phyloP scores from a whole-genome alignment of 2,329 filamentous ascomycete genomes.

The Aphanoascus verrucosus region DNA sequence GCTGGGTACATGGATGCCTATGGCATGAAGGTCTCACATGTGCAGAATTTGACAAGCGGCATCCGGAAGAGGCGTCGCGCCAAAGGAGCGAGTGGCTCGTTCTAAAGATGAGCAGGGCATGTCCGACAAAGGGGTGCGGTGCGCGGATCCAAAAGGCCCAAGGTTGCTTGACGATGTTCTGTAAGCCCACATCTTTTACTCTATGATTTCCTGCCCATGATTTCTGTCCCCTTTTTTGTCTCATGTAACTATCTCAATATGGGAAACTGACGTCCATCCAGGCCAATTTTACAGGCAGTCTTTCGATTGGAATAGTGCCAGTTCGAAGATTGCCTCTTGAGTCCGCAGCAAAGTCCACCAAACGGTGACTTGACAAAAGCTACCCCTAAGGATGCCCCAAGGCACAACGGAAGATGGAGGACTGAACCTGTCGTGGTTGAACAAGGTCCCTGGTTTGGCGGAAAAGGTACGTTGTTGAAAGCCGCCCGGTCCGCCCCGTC shows the following conservation, averaged over 20 bases:
- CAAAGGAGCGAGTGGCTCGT: slow-evolving; percentile 13
- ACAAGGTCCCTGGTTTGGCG: no score
- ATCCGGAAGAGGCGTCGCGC: not conserved
- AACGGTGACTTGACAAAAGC: no score
- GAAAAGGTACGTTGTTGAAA: no score
- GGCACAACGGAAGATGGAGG: no score
- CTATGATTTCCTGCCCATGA: not conserved
- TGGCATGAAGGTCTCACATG: slow-evolving; percentile 18
- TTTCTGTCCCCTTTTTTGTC: not conserved
- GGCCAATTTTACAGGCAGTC: not conserved
- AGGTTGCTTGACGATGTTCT: slow-evolving; percentile 16
- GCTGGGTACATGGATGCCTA: slow-evolving; percentile 14
- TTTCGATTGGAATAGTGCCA: not conserved
- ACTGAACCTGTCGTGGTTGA: no score
- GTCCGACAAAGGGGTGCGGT: slow-evolving; percentile 13
- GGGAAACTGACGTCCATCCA: not conserved
- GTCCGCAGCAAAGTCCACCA: no score
- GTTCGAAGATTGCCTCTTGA: no score
- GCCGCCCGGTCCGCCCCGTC: no score
- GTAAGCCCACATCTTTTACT: slow-evolving; percentile 12
- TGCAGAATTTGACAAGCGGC: slow-evolving; percentile 13
- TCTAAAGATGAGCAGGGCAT: slow-evolving; percentile 15
- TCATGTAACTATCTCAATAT: not conserved
- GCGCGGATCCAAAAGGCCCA: slow-evolving; percentile 16
- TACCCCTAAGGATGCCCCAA: no score